phyloP scores from a whole-genome alignment of 352 stramenopile genomes.

The Phytophthora agathidicida region DNA sequence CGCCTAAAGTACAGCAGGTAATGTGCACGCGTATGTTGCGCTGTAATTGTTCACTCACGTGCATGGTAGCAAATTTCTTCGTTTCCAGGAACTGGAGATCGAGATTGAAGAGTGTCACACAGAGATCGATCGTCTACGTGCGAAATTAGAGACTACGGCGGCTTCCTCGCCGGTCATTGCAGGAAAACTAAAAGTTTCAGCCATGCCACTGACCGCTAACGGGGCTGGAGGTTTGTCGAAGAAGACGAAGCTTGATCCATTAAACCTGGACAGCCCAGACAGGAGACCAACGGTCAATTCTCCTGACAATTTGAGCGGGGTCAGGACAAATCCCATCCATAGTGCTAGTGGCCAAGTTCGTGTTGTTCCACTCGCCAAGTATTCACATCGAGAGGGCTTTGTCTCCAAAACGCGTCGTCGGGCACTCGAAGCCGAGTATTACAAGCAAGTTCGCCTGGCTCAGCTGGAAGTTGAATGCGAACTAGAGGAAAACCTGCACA shows the following conservation, averaged over 20 bases:
- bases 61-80: slow-evolving; percentile 65
- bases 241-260: slow-evolving; percentile 22
- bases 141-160: slow-evolving; percentile 22
- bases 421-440: slow-evolving; percentile 67
- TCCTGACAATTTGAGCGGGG: background rate
- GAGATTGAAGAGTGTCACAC: slow-evolving; percentile 64
- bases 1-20: slow-evolving; percentile 64
- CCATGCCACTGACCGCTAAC: slow-evolving; percentile 2
- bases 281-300: background rate
- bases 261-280: background rate
- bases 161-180: slow-evolving; percentile 26
- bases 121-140: slow-evolving; percentile 59
- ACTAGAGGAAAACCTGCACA: slow-evolving; percentile 74
- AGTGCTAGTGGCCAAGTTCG: slow-evolving; percentile 26
- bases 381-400: slow-evolving; percentile 45
- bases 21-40: background rate
- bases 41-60: background rate
- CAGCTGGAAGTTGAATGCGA: slow-evolving; percentile 77
- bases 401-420: slow-evolving; percentile 58
- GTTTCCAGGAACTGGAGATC: slow-evolving; percentile 64
- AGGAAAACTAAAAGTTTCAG: slow-evolving; percentile 55
- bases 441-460: slow-evolving; percentile 69
- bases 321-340: slow-evolving; percentile 1
- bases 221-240: slow-evolving; percentile 4
- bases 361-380: slow-evolving; percentile 11